Conservation (phyloP, 208 protist species). For the Phytomonas francai region DNA sequence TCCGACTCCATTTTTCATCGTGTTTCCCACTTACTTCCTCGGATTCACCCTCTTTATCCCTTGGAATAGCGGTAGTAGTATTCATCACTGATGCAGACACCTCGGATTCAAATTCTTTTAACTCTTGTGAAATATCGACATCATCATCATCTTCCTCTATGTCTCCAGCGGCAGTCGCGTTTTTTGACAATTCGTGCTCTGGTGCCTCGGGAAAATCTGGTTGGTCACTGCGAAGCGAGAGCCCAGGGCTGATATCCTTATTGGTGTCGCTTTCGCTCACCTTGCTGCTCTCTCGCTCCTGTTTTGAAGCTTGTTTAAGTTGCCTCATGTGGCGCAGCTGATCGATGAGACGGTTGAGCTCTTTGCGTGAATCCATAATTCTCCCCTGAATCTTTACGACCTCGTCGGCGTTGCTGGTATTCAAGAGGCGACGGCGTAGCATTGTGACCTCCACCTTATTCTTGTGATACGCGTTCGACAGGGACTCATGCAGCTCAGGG, state of each 20-base stretch:
- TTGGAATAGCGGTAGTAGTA: background rate
- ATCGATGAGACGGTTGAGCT: conserved; percentile 45
- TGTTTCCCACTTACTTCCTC: background rate
- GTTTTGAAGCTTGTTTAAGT: conserved; percentile 16
- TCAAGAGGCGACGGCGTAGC: conserved; percentile 65
- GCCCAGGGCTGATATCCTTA: conserved; percentile 8
- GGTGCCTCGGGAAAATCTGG: conserved; percentile 39
- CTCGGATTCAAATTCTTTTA: background rate
- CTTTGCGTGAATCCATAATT: conserved; percentile 35
- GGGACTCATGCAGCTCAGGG: conserved; percentile 42
- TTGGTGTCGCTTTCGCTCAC: background rate
- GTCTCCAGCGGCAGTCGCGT: conserved; percentile 28
- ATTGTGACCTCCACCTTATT: conserved; percentile 79
- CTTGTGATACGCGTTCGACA: conserved; percentile 77
- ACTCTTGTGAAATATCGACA: conserved; percentile 7
- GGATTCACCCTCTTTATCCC: background rate
- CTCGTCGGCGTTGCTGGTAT: conserved; percentile 57
- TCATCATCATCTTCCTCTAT: conserved; percentile 29
- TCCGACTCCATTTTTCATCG: background rate
- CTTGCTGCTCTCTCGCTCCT: conserved; percentile 6
- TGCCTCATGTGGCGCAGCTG: conserved; percentile 53
- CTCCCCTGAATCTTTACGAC: conserved; percentile 50
- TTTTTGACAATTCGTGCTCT: conserved; percentile 41
- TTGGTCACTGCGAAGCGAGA: conserved; percentile 17
- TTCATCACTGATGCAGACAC: background rate